Conservation (phyloP, 371 early-diverging fungal species). For the Apophysomyces elegans region DNA sequence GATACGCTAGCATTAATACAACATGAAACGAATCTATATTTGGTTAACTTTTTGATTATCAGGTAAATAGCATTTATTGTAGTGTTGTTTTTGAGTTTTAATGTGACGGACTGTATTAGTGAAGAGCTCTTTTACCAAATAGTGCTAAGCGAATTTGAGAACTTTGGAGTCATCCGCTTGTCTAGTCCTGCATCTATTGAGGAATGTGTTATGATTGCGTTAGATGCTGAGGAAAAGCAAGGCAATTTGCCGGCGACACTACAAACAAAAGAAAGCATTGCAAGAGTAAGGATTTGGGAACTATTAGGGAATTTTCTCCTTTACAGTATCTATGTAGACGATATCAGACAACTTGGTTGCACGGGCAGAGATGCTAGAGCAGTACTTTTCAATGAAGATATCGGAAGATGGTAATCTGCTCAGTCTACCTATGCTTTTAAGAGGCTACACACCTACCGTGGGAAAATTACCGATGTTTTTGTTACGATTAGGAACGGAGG, state of each 20-base stretch:
- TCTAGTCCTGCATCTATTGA: conserved; percentile 64
- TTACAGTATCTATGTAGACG: conserved; percentile 35
- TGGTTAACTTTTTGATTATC: conserved; percentile 76
- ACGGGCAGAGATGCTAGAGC: conserved; percentile 80
- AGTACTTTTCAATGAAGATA: conserved; percentile 83
- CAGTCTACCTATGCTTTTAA: conserved; percentile 78
- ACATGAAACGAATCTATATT: conserved; percentile 77
- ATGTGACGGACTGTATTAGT: conserved; percentile 38
- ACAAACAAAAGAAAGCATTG: conserved; percentile 57
- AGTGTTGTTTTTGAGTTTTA: not conserved
- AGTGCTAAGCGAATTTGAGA: conserved; percentile 78
- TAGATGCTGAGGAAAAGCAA: conserved; percentile 58
- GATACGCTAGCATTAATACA: conserved; percentile 78
- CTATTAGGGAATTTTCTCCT: not conserved
- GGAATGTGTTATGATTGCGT: conserved; percentile 68
- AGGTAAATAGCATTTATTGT: conserved; percentile 45
- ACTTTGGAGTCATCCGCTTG: conserved; percentile 79
- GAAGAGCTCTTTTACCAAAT: conserved; percentile 90
- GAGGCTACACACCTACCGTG: conserved; percentile 78
- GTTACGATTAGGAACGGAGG: conserved; percentile 77
- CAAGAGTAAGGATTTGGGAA: conserved; percentile 44
- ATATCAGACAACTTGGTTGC: conserved; percentile 59
- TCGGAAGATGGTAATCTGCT: conserved; percentile 64
- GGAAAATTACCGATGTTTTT: conserved; percentile 86
- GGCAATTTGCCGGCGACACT: conserved; percentile 50